These are phyloP conservation scores for Daldinia caldariorum DNA, from an alignment of 495 filamentous ascomycete species.

Conservation along the genomic window DNA sequence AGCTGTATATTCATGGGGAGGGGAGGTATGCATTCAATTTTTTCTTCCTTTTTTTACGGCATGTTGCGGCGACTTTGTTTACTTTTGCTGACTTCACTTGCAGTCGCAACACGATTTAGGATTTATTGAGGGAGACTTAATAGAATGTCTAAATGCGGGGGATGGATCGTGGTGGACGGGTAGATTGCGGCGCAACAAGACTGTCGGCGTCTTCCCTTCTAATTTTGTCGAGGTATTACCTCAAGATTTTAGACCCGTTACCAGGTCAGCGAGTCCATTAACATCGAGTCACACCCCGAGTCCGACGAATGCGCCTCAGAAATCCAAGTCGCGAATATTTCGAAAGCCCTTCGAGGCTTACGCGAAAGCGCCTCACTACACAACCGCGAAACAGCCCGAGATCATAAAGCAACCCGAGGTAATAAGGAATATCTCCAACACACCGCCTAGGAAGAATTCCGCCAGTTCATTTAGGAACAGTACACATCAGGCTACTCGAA, in stretches of 20 bases:
- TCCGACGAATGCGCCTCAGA: constrained; percentile 61
- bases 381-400: constrained; percentile 61
- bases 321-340: constrained; percentile 67
- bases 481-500: constrained; percentile 31
- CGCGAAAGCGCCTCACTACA: constrained; percentile 65
- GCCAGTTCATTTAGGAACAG: constrained; percentile 45
- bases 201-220: constrained; percentile 91
- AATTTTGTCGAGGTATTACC: constrained; percentile 95
- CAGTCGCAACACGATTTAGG: constrained; percentile 91
- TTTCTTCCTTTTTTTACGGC: background rate
- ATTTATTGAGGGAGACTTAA: constrained; percentile 96
- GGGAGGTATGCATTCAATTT: constrained; percentile 69
- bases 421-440: constrained; percentile 47
- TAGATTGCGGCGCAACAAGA: constrained; percentile 83
- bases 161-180: constrained; percentile 99
- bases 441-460: constrained; percentile 51
- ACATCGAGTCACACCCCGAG: constrained; percentile 61
- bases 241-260: constrained; percentile 82
- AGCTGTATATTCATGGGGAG: constrained; percentile 96
- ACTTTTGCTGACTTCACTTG: constrained; percentile 32
- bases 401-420: constrained; percentile 54
- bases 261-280: constrained; percentile 79
- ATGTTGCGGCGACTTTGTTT: constrained; percentile 15
- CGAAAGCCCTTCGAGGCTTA: constrained; percentile 78
- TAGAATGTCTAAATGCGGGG: constrained; percentile 96